Evolutionary conservation across 305 asterid species (phyloP).

Genomic region (Coffea humblotiana): DNA sequence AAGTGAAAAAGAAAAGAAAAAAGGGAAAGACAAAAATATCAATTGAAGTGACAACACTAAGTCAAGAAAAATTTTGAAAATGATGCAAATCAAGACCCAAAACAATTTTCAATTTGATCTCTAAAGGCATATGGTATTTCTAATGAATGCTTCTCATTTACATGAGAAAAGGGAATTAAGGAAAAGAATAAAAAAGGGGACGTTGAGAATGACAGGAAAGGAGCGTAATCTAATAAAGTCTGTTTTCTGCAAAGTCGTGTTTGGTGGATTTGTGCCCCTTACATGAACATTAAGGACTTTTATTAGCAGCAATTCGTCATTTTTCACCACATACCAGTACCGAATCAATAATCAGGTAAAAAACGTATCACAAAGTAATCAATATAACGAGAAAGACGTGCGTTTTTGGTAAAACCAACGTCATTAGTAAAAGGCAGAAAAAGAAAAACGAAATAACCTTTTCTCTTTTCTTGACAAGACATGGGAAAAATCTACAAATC

Average conservation of each 20-base stretch:
- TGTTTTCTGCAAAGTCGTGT: conserved; percentile 9
- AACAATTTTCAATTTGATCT: conserved; percentile 1
- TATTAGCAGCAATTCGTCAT: background rate
- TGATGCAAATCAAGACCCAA: background rate
- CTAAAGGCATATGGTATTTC: background rate
- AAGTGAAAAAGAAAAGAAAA: background rate
- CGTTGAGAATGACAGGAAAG: conserved; percentile 17
- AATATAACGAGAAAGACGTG: background rate
- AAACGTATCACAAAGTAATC: background rate
- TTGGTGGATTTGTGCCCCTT: background rate
- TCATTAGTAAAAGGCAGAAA: background rate
- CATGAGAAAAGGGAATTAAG: background rate
- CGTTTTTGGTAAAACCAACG: background rate
- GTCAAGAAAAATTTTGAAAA: background rate
- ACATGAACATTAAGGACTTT: background rate
- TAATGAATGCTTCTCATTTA: background rate
- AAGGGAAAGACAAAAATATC: background rate
- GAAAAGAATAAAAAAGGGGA: conserved; percentile 13
- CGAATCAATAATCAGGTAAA: background rate
- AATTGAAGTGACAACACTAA: background rate
- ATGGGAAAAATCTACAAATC: conserved; percentile 6
- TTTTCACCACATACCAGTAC: background rate
- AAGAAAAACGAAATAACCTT: conserved; percentile 4
- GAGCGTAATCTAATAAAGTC: conserved; percentile 1
- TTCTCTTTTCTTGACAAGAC: conserved; percentile 35